These are phyloP conservation scores for Pseudofabraea citricarpa DNA, from an alignment of 2,329 filamentous ascomycete genomes.

Conservation along the genomic window DNA sequence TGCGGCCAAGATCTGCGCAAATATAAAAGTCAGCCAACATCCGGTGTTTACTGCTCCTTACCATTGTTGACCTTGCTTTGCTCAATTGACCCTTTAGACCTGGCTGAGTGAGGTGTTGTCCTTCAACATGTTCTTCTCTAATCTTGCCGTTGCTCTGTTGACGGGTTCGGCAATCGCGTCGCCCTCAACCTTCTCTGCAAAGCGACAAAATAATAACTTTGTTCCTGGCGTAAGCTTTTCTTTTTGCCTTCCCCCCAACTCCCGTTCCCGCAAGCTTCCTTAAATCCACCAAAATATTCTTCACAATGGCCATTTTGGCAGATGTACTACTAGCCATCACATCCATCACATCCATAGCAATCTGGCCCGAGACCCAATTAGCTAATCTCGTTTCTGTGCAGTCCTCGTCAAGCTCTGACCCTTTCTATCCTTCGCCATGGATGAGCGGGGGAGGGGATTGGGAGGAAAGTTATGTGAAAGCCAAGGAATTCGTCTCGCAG, in stretches of 20 bases:
- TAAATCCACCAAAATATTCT: neutral
- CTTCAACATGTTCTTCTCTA: slow-evolving; percentile 1
- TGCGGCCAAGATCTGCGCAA: too few species aligned
- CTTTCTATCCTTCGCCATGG: slow-evolving; percentile 27
- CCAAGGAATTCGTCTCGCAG: slow-evolving; percentile 60
- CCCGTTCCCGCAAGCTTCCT: neutral
- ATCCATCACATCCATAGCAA: too few species aligned
- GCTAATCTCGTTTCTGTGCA: neutral
- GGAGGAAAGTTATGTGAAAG: slow-evolving; percentile 68
- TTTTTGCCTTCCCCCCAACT: neutral
- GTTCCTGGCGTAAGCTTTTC: neutral
- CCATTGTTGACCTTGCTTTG: too few species aligned
- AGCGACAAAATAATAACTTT: neutral
- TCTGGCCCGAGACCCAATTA: too few species aligned
- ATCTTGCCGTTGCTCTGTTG: slow-evolving; percentile 1
- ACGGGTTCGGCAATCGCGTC: neutral
- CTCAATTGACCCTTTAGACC: too few species aligned
- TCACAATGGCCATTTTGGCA: neutral
- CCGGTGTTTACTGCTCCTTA: too few species aligned
- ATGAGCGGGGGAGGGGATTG: slow-evolving; percentile 38
- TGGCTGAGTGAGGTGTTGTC: too few species aligned
- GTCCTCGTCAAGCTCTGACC: slow-evolving; percentile 5
- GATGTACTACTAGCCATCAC: neutral
- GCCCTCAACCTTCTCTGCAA: neutral
- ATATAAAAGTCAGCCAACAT: too few species aligned